Base-by-base conservation (phyloP, 257 asterid species). In the Przewalskia tangutica region DNA sequence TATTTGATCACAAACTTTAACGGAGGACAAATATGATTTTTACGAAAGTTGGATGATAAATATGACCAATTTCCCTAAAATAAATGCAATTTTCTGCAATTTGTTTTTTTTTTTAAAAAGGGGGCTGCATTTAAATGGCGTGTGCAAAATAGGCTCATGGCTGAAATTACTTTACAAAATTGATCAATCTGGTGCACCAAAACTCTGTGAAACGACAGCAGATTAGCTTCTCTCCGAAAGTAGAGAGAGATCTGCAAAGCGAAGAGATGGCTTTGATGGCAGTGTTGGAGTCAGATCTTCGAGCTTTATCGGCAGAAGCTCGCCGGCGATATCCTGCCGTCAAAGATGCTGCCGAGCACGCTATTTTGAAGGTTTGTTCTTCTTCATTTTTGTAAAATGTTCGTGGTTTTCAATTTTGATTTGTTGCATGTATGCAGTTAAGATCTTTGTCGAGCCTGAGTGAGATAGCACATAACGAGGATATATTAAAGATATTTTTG, bases 291-390 rank as follows among this genome's bases (percentile, higher is more conserved):
- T 90, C 98, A 83, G 99, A 95, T 94, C 97, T 95, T 60, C 90
- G 99, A 87, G 96, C 97, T 83, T 97, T 95, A 78, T 95, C 99
- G 3, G 88, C 93, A 34, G 99, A 95, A 91, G 91, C 99, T 86
- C 99, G 99, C 86, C 97, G 99, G 84, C 98, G 98, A 80, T 90
- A 92, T 77, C 98, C 99, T 83, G 86, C 97, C 84, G 92, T 95
- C 83, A 95, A 95, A 85, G 99, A 95, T 90, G 99, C 97, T 73
- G 99, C 99, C 18, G 99, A 95, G 80, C 98, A 95, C 84, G 99
- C 98, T 54, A 95, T 94, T 76, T 78, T 95, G 71, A 95, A 95
- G 97, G 99, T 94, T 54, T 8, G 13, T 38, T 76, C n/a, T 34
- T 38, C 42, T 5, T 38, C 5, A 27, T 27, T 5, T 38, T 20